These are phyloP conservation scores for Fusarium mexicanum DNA, from an alignment of 2,329 filamentous ascomycete genomes.

Conservation along the genomic window DNA sequence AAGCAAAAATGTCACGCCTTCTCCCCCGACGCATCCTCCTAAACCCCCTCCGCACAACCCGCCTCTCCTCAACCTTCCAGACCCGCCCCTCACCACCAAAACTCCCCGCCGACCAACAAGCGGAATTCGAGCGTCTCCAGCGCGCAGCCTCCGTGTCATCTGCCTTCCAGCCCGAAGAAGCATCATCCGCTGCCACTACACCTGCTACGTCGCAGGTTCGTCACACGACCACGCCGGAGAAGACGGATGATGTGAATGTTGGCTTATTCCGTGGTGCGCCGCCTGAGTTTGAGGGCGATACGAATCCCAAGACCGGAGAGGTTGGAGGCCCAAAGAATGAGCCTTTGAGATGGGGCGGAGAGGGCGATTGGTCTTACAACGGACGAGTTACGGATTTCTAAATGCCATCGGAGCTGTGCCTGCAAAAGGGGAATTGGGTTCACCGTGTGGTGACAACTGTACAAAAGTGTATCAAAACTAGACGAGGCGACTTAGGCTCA, in stretches of 20 bases:
- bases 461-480: conserved; percentile 33
- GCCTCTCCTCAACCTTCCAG: conserved; percentile 52
- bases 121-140: conserved; percentile 89
- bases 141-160: conserved; percentile 62
- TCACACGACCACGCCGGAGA: conserved; percentile 33
- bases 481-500: conserved; percentile 15
- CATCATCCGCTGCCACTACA: conserved; percentile 28
- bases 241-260: conserved; percentile 59
- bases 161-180: conserved; percentile 50
- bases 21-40: conserved; percentile 29
- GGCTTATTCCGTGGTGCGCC: conserved; percentile 78
- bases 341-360: conserved; percentile 84
- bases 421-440: background rate
- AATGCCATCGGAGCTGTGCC: background rate
- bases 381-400: conserved; percentile 92
- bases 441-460: background rate
- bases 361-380: conserved; percentile 90
- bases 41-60: conserved; percentile 44
- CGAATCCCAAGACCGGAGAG: conserved; percentile 93
- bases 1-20: conserved; percentile 33
- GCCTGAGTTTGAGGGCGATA: conserved; percentile 93
- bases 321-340: conserved; percentile 98
- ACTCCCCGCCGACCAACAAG: conserved; percentile 88
- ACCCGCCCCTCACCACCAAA: conserved; percentile 79
- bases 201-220: conserved; percentile 38